Evolutionary conservation across 139 green algal genomes (phyloP).

Genomic region (Ettlia oleoabundans): DNA sequence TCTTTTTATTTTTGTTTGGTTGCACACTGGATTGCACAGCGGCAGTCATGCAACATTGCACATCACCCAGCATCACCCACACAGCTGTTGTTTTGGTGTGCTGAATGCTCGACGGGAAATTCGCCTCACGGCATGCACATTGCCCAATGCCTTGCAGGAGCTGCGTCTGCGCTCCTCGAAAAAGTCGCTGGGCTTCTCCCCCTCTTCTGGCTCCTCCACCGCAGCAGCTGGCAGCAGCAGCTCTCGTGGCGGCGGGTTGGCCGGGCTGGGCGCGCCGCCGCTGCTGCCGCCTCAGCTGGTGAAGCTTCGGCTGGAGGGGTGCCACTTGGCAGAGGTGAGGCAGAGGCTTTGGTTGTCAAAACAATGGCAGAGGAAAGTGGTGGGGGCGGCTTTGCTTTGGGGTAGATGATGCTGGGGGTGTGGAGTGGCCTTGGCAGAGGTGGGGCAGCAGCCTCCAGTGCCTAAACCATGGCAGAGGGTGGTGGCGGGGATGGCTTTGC

Average conservation of each 20-base stretch:
- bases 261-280: not conserved
- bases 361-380: no score
- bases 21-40: no score
- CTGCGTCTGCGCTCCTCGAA: constrained; percentile 15
- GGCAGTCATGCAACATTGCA: no score
- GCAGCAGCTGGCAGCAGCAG: not conserved
- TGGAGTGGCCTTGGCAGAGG: no score
- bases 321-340: constrained; percentile 17
- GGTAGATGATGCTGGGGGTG: no score
- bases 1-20: no score
- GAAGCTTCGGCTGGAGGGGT: constrained; percentile 32
- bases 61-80: no score
- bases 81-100: not conserved
- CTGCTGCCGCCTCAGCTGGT: constrained; percentile 25
- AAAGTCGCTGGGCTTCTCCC: constrained; percentile 9
- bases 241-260: not conserved
- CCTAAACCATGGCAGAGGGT: no score
- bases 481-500: no score
- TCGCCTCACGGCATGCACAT: not conserved
- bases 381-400: no score
- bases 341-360: not conserved
- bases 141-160: not conserved
- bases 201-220: not conserved
- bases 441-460: no score
- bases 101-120: no score